Conservation (phyloP, 2,329 filamentous ascomycete species). For the Stenocarpella maydis region DNA sequence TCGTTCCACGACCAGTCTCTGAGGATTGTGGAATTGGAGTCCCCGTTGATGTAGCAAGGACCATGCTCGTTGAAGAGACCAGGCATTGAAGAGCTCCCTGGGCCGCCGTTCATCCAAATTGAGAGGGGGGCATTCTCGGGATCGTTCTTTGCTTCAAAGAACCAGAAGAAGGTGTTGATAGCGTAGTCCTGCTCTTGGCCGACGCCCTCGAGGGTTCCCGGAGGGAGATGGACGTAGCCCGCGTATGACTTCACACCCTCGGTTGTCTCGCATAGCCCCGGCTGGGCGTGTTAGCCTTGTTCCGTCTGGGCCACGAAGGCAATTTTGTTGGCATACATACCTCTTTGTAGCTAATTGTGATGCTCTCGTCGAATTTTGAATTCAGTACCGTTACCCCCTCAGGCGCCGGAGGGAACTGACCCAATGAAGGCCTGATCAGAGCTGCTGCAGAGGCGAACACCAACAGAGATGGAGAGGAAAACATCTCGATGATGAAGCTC, state of each 20-base stretch:
- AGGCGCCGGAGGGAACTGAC: conserved; percentile 22
- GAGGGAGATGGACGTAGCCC: conserved; percentile 41
- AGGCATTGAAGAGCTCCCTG: conserved; percentile 64
- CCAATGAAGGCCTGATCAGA: background rate
- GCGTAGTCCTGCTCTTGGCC: conserved; percentile 23
- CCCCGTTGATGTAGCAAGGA: conserved; percentile 57
- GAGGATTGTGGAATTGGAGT: conserved; percentile 54
- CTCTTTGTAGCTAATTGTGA: conserved; percentile 31
- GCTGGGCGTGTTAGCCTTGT: background rate
- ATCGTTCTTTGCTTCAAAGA: conserved; percentile 31
- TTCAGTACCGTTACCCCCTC: conserved; percentile 13
- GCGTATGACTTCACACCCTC: conserved; percentile 30
- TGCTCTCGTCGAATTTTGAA: conserved; percentile 44
- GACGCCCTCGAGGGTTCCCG: conserved; percentile 45
- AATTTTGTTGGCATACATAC: background rate
- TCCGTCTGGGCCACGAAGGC: background rate
- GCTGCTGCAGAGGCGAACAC: background rate
- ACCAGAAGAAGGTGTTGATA: conserved; percentile 34
- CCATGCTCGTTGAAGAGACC: conserved; percentile 61
- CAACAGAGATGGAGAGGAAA: background rate
- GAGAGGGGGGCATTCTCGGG: conserved; percentile 32
- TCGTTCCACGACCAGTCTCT: conserved; percentile 70
- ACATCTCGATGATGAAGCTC: background rate
- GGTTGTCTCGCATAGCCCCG: conserved; percentile 29
- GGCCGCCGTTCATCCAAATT: conserved; percentile 61